Base-by-base conservation (phyloP, 2,329 filamentous ascomycete genomes). In the Fusarium luffae region DNA sequence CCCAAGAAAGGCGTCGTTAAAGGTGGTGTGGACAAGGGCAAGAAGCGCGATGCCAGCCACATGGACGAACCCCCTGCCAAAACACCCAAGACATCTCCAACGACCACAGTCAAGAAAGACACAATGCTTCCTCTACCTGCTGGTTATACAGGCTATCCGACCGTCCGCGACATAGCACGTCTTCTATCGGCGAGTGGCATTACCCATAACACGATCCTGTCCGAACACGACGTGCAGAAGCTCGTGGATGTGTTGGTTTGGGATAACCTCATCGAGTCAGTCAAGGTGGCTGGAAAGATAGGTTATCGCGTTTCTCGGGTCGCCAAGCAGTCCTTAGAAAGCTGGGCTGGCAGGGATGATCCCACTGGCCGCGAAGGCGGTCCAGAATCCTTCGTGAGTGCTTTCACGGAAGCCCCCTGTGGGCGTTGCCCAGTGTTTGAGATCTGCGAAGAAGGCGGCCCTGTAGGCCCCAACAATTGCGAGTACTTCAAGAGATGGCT, bases 371-470 rank as follows among this genome's bases (percentile, higher is more conserved):
- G 77, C 23, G 77, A 79, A 37, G 79, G 76, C 7, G 83, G 80
- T 7, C 83, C 73, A 59, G 82, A 83, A 52, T 79, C 83, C 18
- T 81, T 81, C 54, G 75, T 85, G 71, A 97, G 94, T 73, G 92
- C 92, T 5, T 89, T 95, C 71, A 97, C 93, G 3, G 94, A 98
- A 79, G 90, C 92, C 4, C 96, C 96, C 2, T 99, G 96, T 79
- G 94, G 95, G 3, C 86, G 89, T 58, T 99, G 96, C 79, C 96
- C 96, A 0, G 95, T 98, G 4, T 97, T 97, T 78, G 92, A 96
- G 61, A 85, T 98, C 3, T 99, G 96, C 78, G 92, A 93, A 70
- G 93, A 97, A 65, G 94, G 93, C 9, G 95, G 95, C 0, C 93
- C 94, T 1, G 93, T 99, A 23, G 97, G 91, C 75, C 93, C 95